Conservation (phyloP, 495 filamentous ascomycete species). For the Sordaria brevicollis region DNA sequence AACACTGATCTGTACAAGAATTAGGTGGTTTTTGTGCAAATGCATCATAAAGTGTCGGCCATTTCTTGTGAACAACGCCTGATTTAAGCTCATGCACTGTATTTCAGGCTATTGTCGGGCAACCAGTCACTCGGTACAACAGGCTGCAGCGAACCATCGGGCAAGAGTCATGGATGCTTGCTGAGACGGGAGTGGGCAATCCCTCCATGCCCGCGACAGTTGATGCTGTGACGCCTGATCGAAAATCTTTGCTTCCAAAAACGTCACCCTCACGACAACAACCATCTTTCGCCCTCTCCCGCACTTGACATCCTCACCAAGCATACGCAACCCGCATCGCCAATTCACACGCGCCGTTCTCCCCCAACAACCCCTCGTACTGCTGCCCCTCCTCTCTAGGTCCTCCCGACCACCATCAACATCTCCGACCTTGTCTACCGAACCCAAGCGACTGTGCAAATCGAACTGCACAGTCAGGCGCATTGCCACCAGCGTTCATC, state of each 20-base stretch:
- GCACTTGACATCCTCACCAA: not conserved
- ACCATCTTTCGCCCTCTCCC: not conserved
- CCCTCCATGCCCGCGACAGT: not conserved
- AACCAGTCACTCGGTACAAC: not conserved
- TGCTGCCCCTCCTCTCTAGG: not conserved
- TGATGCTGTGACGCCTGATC: not conserved
- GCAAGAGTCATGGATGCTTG: not conserved
- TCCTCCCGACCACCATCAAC: not conserved
- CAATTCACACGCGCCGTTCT: not conserved
- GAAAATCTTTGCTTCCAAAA: slow-evolving; percentile 2
- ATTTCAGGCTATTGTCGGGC: not conserved
- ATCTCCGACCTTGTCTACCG: not conserved
- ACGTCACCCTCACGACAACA: slow-evolving; percentile 3
- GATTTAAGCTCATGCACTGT: not conserved
- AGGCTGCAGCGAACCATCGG: not conserved
- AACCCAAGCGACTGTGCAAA: slow-evolving; percentile 24
- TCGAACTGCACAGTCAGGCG: slow-evolving; percentile 55
- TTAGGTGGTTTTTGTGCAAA: not conserved
- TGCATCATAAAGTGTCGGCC: not conserved
- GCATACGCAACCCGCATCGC: not conserved
- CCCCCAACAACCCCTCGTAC: not conserved
- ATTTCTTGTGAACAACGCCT: not conserved
- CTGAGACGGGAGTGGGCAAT: not conserved
- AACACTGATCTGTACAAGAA: not conserved
- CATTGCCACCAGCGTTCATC: slow-evolving; percentile 21